Percentiles rank a stretch among this genome's conserved stretches.
Conservation (phyloP, 2,329 filamentous ascomycete genomes). For the Corinectria fuckeliana region DNA sequence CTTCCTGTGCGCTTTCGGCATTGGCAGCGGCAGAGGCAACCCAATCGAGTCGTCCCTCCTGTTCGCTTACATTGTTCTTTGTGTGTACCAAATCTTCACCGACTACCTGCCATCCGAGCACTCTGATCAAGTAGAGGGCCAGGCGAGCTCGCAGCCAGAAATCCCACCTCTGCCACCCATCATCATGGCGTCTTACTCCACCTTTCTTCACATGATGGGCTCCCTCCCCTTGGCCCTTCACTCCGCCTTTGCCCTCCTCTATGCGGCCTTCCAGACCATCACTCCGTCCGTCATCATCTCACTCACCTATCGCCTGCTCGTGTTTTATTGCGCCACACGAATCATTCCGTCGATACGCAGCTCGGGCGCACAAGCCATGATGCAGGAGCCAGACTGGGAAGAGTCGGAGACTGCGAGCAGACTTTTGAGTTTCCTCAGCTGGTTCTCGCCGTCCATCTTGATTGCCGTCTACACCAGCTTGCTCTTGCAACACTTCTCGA, state of each 20-base stretch:
- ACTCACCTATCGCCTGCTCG: conserved; percentile 89
- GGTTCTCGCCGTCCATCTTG: conserved; percentile 93
- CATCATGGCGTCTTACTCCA: conserved; percentile 98
- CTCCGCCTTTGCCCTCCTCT: conserved; percentile 83
- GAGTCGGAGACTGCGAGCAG: conserved; percentile 84
- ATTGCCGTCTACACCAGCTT: conserved; percentile 97
- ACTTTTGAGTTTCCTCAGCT: conserved; percentile 82
- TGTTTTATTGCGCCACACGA: conserved; percentile 92
- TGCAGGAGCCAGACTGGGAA: conserved; percentile 84
- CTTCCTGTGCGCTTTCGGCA: conserved; percentile 92
- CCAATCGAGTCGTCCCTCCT: conserved; percentile 93
- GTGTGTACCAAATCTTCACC: conserved; percentile 98
- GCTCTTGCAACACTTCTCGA: conserved; percentile 92
- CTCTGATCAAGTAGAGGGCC: conserved; percentile 58
- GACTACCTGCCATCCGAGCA: conserved; percentile 89
- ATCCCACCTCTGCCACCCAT: conserved; percentile 96
- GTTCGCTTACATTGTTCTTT: conserved; percentile 97
- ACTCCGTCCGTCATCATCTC: conserved; percentile 96
- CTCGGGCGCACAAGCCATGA: conserved; percentile 80
- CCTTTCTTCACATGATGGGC: conserved; percentile 82
- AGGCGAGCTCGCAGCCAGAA: conserved; percentile 71
- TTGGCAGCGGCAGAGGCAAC: conserved; percentile 91
- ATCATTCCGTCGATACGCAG: conserved; percentile 95
- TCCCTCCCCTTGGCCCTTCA: conserved; percentile 83
- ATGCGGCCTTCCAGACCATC: conserved; percentile 92